phyloP scores from a whole-genome alignment of 2,329 filamentous ascomycete genomes.

The Aureobasidium musti region DNA sequence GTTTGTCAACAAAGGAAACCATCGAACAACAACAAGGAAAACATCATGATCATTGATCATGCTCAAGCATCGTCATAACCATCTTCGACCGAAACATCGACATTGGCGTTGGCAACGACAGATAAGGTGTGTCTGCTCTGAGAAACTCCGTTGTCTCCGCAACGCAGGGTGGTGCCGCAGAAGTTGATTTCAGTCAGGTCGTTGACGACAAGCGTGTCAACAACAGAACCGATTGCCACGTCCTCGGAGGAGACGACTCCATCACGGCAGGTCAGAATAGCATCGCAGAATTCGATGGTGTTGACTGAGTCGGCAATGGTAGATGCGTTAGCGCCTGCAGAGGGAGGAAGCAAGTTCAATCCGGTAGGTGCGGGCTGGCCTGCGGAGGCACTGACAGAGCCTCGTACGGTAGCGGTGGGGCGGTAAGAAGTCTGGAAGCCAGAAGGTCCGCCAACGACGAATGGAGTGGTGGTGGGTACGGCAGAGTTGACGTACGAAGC shows the following conservation, averaged over 20 bases:
- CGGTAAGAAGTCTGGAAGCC: conserved; percentile 13
- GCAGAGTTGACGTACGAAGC: not conserved
- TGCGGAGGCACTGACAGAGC: not conserved
- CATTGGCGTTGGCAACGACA: not conserved
- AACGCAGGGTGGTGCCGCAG: not conserved
- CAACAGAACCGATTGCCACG: not conserved
- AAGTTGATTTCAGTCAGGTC: not conserved
- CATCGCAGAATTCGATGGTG: not conserved
- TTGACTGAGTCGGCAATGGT: not conserved
- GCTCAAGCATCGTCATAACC: not conserved
- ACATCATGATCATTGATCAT: not conserved
- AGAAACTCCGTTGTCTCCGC: not conserved
- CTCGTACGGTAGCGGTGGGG: not conserved
- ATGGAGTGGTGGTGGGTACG: not conserved
- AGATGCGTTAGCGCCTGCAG: not conserved
- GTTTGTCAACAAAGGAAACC: not conserved
- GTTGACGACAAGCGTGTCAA: not conserved
- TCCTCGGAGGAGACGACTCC: not conserved
- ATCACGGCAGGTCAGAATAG: not conserved
- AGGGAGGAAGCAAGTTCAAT: conserved; percentile 11
- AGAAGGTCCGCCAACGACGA: not conserved
- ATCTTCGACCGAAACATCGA: not conserved
- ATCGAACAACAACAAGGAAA: not conserved
- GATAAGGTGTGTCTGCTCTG: not conserved
- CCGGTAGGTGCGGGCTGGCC: not conserved